A percentile compares a stretch with the other conserved stretches of the same genome.
phyloP scores from a whole-genome alignment of 495 filamentous ascomycete species.

The Beverwykella pulmonaria region DNA sequence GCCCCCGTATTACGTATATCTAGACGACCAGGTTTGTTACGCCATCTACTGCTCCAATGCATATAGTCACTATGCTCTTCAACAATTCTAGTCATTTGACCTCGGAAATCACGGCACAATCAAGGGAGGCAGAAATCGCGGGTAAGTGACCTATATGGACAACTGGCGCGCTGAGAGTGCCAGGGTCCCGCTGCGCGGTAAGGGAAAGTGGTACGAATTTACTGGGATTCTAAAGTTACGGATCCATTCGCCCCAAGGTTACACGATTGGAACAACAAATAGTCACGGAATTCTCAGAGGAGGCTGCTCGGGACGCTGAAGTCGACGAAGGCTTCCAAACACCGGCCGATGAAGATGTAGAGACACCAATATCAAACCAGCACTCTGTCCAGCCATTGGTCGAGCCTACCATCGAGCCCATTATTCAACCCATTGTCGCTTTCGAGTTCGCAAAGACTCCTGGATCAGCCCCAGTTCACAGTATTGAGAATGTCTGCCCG shows the following conservation, averaged over 20 bases:
- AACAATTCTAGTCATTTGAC: conserved; percentile 38
- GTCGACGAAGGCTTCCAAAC: background rate
- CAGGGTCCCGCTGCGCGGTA: conserved; percentile 1
- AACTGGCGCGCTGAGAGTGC: background rate
- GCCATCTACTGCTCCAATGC: conserved; percentile 30
- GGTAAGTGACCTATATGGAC: conserved; percentile 30
- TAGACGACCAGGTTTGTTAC: conserved; percentile 42
- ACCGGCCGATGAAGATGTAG: background rate
- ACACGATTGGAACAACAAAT: background rate
- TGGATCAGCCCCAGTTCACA: background rate
- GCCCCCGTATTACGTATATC: conserved; percentile 41
- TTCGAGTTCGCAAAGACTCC: too few relatives aligned
- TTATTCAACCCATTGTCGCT: too few relatives aligned
- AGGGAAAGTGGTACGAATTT: conserved; percentile 9
- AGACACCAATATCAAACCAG: background rate
- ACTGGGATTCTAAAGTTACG: background rate
- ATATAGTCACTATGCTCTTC: conserved; percentile 19
- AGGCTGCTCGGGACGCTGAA: background rate
- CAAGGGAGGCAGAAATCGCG: conserved; percentile 38
- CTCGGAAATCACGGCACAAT: conserved; percentile 37
- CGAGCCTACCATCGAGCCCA: too few relatives aligned
- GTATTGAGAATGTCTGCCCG: background rate
- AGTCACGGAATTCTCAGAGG: background rate
- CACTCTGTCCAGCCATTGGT: too few relatives aligned
- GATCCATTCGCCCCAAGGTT: background rate